Evolutionary conservation across 192 early-diverging fungal genomes (phyloP).

Genomic region (Pilaira anomala): DNA sequence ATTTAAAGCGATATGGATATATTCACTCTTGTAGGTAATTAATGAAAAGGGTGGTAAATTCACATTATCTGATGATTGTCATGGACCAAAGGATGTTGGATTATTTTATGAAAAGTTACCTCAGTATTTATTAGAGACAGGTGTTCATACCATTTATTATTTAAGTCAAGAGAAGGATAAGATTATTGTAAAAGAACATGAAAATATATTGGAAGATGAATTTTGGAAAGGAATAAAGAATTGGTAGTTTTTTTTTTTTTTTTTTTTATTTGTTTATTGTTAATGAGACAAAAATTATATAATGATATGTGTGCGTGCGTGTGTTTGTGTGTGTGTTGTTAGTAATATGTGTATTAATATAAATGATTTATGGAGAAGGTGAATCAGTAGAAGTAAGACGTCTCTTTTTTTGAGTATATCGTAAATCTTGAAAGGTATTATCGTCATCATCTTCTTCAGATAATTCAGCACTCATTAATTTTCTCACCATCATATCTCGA

Average conservation of each 20-base stretch:
- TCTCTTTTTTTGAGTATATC: conserved; percentile 12
- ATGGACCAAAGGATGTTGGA: conserved; percentile 85
- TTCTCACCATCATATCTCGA: conserved; percentile 6
- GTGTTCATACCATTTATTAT: conserved; percentile 53
- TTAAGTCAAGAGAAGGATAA: conserved; percentile 24
- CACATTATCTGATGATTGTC: conserved; percentile 91
- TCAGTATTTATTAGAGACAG: conserved; percentile 68
- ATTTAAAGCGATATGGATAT: not conserved
- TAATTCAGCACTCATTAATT: not conserved
- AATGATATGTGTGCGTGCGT: no score
- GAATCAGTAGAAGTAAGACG: not conserved
- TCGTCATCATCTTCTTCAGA: conserved; percentile 11
- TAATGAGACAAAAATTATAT: not conserved
- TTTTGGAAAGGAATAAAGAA: conserved; percentile 28
- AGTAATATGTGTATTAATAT: not conserved
- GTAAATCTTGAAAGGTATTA: not conserved
- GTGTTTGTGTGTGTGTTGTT: no score
- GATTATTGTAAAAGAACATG: conserved; percentile 14
- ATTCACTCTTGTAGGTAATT: conserved; percentile 48
- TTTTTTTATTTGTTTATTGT: no score
- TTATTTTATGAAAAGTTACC: conserved; percentile 76
- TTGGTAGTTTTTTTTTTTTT: conserved; percentile 6
- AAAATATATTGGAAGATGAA: conserved; percentile 16
- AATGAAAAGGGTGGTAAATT: conserved; percentile 62
- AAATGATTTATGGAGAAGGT: conserved; percentile 1